phyloP scores from a whole-genome alignment of 768 basidiomycete genomes.

The Boletus pseudopeckii region DNA sequence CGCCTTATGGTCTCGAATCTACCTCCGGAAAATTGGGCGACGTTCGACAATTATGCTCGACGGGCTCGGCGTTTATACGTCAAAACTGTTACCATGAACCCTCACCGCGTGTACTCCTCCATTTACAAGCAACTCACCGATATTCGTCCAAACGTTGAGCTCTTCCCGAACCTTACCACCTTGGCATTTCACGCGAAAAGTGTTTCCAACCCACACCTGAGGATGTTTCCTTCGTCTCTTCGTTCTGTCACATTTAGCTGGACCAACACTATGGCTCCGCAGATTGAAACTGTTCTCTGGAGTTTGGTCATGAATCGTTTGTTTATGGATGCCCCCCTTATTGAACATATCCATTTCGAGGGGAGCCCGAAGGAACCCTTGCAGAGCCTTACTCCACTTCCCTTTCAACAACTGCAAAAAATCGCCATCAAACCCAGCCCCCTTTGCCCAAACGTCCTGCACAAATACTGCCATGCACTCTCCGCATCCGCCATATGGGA shows the following conservation, averaged over 20 bases:
- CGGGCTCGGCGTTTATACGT: conserved; percentile 22
- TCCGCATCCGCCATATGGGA: conserved; percentile 18
- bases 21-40: conserved; percentile 13
- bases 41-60: conserved; percentile 23
- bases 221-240: conserved; percentile 23
- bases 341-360: conserved; percentile 24
- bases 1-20: conserved; percentile 1
- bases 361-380: conserved; percentile 24
- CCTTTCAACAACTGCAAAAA: conserved; percentile 19
- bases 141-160: conserved; percentile 23
- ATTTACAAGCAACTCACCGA: conserved; percentile 23
- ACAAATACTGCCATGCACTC: conserved; percentile 23
- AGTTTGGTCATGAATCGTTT: conserved; percentile 19
- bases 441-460: conserved; percentile 21
- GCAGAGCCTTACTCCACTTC: conserved; percentile 10
- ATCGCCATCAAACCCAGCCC: conserved; percentile 23
- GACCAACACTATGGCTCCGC: conserved; percentile 12
- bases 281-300: conserved; percentile 18
- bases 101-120: conserved; percentile 24
- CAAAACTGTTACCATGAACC: conserved; percentile 27
- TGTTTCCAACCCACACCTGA: conserved; percentile 6
- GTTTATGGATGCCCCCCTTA: conserved; percentile 16
- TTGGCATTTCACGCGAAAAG: conserved; percentile 19
- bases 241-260: conserved; percentile 20
- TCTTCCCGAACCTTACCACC: conserved; percentile 21